Evolutionary conservation across 176 grass and related monocot genomes (phyloP).

Genomic region (Typha latifolia): DNA sequence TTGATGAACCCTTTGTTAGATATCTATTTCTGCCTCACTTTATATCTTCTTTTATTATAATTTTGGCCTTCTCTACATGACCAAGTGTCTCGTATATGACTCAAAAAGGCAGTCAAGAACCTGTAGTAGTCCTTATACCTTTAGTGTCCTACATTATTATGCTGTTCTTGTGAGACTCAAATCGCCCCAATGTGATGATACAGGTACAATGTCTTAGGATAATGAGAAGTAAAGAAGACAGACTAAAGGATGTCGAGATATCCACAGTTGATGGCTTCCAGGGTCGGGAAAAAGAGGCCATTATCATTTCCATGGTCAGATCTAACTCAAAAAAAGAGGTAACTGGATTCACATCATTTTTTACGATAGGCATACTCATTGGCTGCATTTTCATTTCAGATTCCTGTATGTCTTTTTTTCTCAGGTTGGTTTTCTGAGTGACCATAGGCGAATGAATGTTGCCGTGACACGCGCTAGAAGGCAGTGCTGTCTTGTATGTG

Average conservation of each 20-base stretch:
- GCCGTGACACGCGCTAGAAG: constrained; percentile 85
- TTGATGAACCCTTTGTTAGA: too few relatives aligned
- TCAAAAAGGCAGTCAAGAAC: too few relatives aligned
- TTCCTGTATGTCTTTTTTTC: not conserved
- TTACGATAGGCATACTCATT: too few relatives aligned
- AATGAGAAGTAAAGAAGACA: constrained; percentile 68
- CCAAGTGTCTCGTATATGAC: too few relatives aligned
- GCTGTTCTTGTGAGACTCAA: not conserved
- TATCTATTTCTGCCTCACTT: too few relatives aligned
- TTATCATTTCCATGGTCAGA: constrained; percentile 92
- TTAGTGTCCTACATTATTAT: not conserved
- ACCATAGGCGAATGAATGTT: constrained; percentile 90
- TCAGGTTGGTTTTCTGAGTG: constrained; percentile 87
- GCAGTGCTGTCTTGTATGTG: constrained; percentile 84
- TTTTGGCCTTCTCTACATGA: too few relatives aligned
- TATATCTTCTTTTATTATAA: too few relatives aligned
- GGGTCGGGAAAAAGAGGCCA: constrained; percentile 91
- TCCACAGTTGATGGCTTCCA: constrained; percentile 97
- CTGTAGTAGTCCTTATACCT: not conserved
- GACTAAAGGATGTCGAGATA: constrained; percentile 85
- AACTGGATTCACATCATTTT: not conserved
- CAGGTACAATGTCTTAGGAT: constrained; percentile 81
- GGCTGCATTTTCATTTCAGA: not conserved
- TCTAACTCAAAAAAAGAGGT: constrained; percentile 94
- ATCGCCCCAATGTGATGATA: constrained; percentile 14